Evolutionary conservation across 148 eudicot species (phyloP).

Genomic region (Rhododendron molle): DNA sequence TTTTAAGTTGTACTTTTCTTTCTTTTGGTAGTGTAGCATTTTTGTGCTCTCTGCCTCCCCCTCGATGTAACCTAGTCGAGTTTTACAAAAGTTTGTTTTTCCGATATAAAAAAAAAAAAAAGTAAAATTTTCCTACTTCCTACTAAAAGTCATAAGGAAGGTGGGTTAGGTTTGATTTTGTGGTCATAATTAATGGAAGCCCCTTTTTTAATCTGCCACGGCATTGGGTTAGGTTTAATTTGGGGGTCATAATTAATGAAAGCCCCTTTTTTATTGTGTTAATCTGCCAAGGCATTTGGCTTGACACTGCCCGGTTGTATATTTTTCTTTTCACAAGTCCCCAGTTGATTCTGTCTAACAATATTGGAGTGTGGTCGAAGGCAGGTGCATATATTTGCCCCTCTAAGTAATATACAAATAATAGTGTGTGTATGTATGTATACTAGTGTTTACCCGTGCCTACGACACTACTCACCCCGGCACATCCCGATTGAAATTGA

Average conservation of each 20-base stretch:
- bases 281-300: not conserved
- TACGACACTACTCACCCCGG: too few relatives aligned
- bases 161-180: constrained; percentile 8
- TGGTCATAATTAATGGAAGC: not conserved
- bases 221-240: constrained; percentile 4
- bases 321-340: not conserved
- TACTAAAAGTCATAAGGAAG: constrained; percentile 13
- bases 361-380: not conserved
- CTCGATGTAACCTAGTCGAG: too few relatives aligned
- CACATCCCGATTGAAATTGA: too few relatives aligned
- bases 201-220: not conserved
- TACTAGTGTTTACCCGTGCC: too few relatives aligned
- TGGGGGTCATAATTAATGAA: constrained; percentile 1
- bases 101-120: too few relatives aligned
- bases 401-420: not conserved
- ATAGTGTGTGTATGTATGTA: not conserved
- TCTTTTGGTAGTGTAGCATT: too few relatives aligned
- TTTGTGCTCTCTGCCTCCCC: too few relatives aligned
- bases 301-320: not conserved
- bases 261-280: not conserved
- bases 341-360: not conserved
- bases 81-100: too few relatives aligned
- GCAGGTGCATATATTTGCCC: not conserved
- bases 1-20: too few relatives aligned
- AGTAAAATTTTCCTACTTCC: not conserved